Evolutionary conservation across 768 basidiomycete species (phyloP), one percentile per base, ranked within the genome.

Genomic region (Boletus reticuloceps): DNA sequence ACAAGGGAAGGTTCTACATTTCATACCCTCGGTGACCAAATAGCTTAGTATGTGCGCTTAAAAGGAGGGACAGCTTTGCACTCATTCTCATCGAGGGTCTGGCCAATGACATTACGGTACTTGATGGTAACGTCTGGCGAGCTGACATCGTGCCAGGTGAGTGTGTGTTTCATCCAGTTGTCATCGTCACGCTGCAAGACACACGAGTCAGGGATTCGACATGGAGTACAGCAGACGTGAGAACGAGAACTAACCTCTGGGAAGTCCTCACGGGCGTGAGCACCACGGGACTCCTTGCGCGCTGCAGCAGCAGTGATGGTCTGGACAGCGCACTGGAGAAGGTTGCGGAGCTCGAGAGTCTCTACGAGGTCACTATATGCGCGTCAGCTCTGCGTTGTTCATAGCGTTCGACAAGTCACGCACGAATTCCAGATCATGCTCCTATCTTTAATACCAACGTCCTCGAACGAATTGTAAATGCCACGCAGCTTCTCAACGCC

Each of bases 371-470:
- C 97, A 62, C 93, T 95, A 62, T 4, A 58, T 22, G 12, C 48
- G 39, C 45, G 45, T 58, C 36, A 64, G 32, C 54, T 39, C 48
- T 36, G 49, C 42, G 38, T 57, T 39, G 29, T 56, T 43, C 25
- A 58, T 29, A 38, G 12, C 41, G 16, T 36, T 14, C 14, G 16
- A 58, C 37, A 48, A 34, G n/a, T 43, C 14, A 69, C 92, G 59
- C 66, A 96, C 94, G 93, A 92, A 78, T 98, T 98, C 97, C 96
- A 99, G 74, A 98, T 97, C 95, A 98, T 91, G 75, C 91, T 93
- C 68, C 97, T 82, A 74, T 98, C 97, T 79, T 97, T 94, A 79
- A 97, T 91, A 51, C 95, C 91, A 61, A 99, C 90, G 42, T 96
- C 82, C 62, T 88, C 81, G 74, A 86, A 98, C 67, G 82, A 91